Evolutionary conservation across 441 rosid species (phyloP).

Genomic region (Adansonia rubrostipa): DNA sequence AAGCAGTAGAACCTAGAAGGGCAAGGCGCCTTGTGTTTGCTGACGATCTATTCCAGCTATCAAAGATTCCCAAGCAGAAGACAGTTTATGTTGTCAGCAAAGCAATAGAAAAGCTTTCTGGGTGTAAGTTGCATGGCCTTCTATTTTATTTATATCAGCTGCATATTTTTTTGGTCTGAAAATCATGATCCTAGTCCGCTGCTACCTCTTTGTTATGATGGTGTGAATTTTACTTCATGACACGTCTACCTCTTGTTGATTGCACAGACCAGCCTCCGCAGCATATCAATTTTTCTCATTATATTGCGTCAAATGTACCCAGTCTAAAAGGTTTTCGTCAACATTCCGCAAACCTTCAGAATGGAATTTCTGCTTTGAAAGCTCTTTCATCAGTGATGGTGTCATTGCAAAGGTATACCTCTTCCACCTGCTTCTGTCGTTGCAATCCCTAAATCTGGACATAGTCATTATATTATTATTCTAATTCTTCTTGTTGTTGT

Average conservation of each 20-base stretch:
- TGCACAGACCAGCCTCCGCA: conserved; percentile 75
- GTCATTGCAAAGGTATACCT: conserved; percentile 66
- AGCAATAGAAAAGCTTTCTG: conserved; percentile 76
- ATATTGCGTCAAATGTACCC: conserved; percentile 69
- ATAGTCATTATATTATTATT: background rate
- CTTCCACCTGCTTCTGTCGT: background rate
- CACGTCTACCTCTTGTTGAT: conserved; percentile 30
- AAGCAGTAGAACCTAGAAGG: conserved; percentile 63
- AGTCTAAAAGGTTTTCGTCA: conserved; percentile 65
- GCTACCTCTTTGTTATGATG: conserved; percentile 12
- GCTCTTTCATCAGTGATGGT: conserved; percentile 83
- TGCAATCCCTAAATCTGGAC: background rate
- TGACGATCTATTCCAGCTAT: conserved; percentile 87
- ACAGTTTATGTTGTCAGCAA: conserved; percentile 68
- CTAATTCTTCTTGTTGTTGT: too few species aligned
- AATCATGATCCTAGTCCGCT: background rate
- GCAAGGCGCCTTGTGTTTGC: conserved; percentile 68
- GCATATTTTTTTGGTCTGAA: background rate
- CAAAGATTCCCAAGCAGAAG: conserved; percentile 78
- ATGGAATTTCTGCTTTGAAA: conserved; percentile 56
- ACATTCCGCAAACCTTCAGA: conserved; percentile 51
- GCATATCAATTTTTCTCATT: conserved; percentile 64
- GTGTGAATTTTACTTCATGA: background rate
- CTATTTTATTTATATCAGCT: conserved; percentile 15
- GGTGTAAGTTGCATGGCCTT: conserved; percentile 68